Evolutionary conservation across 2,329 filamentous ascomycete species (phyloP), one percentile per base, ranked within the genome.

Genomic region (Alternaria rosae): DNA sequence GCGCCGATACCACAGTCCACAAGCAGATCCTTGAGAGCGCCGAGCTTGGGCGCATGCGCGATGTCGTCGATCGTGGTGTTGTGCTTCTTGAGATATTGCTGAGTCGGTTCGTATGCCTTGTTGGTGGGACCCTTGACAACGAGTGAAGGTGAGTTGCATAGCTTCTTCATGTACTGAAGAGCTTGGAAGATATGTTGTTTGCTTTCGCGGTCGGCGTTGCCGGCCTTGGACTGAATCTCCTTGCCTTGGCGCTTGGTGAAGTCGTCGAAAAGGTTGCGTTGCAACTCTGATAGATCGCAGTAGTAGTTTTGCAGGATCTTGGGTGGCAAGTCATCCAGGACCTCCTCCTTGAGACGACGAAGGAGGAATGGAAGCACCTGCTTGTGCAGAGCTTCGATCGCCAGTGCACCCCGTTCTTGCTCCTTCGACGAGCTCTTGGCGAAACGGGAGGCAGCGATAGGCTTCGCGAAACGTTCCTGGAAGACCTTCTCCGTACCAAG

Each of bases 231-330:
- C 44, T 92, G 89, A 32, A 99, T 87, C 66, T 92, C 91, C 80
- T 93, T 96, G 74, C 93, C 90, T 78, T 99, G 94, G 70, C 93
- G 96, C 85, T 92, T 96, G 21, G 90, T 92, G 78, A 99, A 99
- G 76, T 98, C 94, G 45, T 98, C 95, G 72, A 99, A 99, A 1
- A 99, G 87, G 78, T 92, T 96, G 83, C 91, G 92, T 79, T 99
- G 95, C 54, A 99, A 83, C 59, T 99, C 95, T 73, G 93, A 97
- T 17, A 97, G 89, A 75, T 99, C 95, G 79, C 95, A 99, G 82
- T 99, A 99, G 83, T 99, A 99, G 80, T 99, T 99, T 78, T 99
- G 95, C 54, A 99, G 83, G 73, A 99, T 99, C 88, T 99, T 99
- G 8, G 95, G 95, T 3, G 95, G 95, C 9, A 99, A 84, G 73